A percentile compares a stretch with the other conserved stretches of the same genome.
Conservation (phyloP, 768 basidiomycete genomes). For the Phaeolepiota aurea region DNA sequence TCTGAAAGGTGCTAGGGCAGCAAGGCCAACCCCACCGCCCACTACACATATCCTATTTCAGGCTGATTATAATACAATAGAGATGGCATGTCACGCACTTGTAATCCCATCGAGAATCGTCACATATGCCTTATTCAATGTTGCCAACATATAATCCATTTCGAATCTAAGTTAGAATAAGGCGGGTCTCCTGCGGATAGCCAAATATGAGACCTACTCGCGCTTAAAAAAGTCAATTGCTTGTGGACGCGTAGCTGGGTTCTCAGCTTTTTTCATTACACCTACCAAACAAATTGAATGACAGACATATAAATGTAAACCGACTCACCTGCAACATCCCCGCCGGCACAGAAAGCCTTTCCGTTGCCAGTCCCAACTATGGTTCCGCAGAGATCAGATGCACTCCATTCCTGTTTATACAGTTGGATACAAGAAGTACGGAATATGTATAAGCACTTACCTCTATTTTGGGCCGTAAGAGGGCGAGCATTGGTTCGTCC, state of each 20-base stretch:
- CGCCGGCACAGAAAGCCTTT: constrained; percentile 88
- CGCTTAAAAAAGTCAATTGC: constrained; percentile 87
- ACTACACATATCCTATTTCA: constrained; percentile 36
- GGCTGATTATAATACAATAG: constrained; percentile 2
- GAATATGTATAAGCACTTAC: constrained; percentile 39
- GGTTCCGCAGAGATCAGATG: constrained; percentile 59
- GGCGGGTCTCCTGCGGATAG: constrained; percentile 8
- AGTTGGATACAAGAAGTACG: no score
- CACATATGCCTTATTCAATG: constrained; percentile 81
- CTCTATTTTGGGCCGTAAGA: constrained; percentile 68
- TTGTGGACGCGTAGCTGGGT: constrained; percentile 41
- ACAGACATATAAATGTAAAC: constrained; percentile 1
- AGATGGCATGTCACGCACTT: constrained; percentile 52
- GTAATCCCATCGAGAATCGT: constrained; percentile 86
- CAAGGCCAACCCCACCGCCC: constrained; percentile 93
- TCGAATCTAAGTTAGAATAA: constrained; percentile 51
- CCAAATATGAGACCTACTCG: constrained; percentile 50
- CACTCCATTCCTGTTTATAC: constrained; percentile 78
- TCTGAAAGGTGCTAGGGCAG: constrained; percentile 78
- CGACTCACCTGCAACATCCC: constrained; percentile 80
- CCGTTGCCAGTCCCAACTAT: constrained; percentile 68
- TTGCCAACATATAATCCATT: constrained; percentile 64
- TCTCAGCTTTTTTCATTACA: constrained; percentile 43
- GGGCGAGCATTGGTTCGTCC: constrained; percentile 66
- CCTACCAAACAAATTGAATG: constrained; percentile 25